Base-by-base conservation (phyloP, 2,329 filamentous ascomycete genomes). In the Apiospora phragmitis region DNA sequence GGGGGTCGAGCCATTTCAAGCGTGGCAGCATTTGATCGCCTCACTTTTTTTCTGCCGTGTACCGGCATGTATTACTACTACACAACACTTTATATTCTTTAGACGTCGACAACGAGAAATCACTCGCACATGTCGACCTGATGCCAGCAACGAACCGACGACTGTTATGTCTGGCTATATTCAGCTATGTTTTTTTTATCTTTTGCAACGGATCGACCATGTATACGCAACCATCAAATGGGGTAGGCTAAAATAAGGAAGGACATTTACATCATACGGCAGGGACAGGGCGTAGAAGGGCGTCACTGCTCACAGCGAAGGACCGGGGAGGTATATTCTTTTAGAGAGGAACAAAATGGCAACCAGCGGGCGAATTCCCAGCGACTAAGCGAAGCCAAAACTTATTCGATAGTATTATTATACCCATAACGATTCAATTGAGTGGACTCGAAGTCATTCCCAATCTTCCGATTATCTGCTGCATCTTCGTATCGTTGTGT, bases 21-120 rank as follows among this genome's bases (percentile, higher is more conserved):
- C 84, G 85, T 68, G 84, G 83, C 51, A 87, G 86, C 75, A 80
- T 86, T 69, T 86, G 76, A 78, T 71, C 24, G 32, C 55, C 32
- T 21, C 18, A 3, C 21, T 8, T 38, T 9, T 26, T 26, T 43
- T 43, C 18, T 67, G 42, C 21, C 65, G 18, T 45, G 8, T 51
- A 68, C 12, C 12, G 67, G n/a, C 67, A 68, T 67, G 38, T 67
- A 42, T 67, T 67, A 62, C 38, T 67, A 45, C 65, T 21, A 26
- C 38, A 32, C 38, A 41, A 41, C 65, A 43, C 62, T 42, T 45
- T 67, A 67, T 41, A 67, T 45, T 67, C 24, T 35, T 67, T 67
- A 38, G 55, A 62, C 32, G 32, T n/a, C 21, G 55, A 62, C 9
- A 11, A 21, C 55, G 55, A 62, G 32, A 24, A n/a, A 38, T 2